Evolutionary conservation across 805 yeast species (phyloP).

Genomic region (Ogataea ganodermae): DNA sequence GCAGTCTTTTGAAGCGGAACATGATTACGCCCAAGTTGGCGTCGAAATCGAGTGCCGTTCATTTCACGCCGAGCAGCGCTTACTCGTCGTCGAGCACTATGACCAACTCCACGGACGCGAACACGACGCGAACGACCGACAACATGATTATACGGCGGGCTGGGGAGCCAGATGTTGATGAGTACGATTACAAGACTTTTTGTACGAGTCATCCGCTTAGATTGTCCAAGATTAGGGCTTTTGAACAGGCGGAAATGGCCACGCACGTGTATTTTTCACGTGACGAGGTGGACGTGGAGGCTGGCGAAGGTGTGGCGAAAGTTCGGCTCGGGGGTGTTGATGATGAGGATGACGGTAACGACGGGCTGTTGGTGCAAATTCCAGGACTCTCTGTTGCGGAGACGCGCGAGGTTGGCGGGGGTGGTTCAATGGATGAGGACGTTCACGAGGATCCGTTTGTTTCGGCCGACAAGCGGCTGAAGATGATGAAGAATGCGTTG

Average conservation of each 20-base stretch:
- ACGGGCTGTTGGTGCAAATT: constrained; percentile 13
- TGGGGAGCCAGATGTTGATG: constrained; percentile 30
- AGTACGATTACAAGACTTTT: constrained; percentile 39
- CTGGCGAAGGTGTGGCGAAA: constrained; percentile 1
- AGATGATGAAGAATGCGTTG: constrained; percentile 31
- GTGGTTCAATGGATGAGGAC: constrained; percentile 14
- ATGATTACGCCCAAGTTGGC: constrained; percentile 28
- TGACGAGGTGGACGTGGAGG: constrained; percentile 23
- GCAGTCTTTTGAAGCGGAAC: constrained; percentile 22
- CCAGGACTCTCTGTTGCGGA: constrained; percentile 19
- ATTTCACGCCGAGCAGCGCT: constrained; percentile 27
- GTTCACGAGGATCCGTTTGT: constrained; percentile 16
- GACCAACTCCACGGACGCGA: constrained; percentile 22
- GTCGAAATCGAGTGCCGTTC: constrained; percentile 20
- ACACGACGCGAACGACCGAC: constrained; percentile 23
- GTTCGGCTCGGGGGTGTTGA: background rate
- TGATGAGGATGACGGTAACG: constrained; percentile 1
- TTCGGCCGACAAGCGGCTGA: constrained; percentile 27
- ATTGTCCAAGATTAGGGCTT: constrained; percentile 36
- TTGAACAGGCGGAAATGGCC: constrained; percentile 40
- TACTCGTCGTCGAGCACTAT: constrained; percentile 25
- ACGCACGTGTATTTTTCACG: constrained; percentile 32
- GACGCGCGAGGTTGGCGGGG: constrained; percentile 12
- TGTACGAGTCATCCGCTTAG: constrained; percentile 36
- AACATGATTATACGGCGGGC: constrained; percentile 28